Base-by-base conservation (phyloP, 148 eudicot genomes). In the Dysphania ambrosioides region DNA sequence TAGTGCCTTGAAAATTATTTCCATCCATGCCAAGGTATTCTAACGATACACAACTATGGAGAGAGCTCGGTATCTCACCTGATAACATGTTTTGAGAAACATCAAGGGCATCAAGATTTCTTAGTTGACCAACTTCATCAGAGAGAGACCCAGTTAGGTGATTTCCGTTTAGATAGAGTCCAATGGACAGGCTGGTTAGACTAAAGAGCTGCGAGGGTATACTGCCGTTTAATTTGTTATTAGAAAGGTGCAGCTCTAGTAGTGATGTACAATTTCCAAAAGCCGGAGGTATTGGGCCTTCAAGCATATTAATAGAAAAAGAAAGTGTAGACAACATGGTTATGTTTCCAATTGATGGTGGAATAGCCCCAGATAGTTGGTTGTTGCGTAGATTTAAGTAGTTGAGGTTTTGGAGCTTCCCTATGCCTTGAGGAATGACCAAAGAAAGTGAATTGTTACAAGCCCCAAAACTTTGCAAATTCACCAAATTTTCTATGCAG, bases 291-390 rank as follows among this genome's bases (percentile, higher is more conserved):
- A 85, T 82, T 7, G 31, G 59, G 8, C 85, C 85, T 12, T 74
- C 59, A n/a, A 85, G 70, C 11, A 30, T 31, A 70, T 85, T 85
- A 11, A 2, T 4, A 13, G 11, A 47, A 19, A 85, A n/a, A 35
- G 6, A 26, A 7, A 80, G 30, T 5, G 2, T 15, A 55, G 32
- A 55, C 42, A 85, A 23, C 27, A 15, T 29, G 57, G 75, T 77
- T 27, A 85, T 36, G 49, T 80, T 82, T 78, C 83, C 85, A 3
- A 82, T 44, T 9, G 83, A 77, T 21, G 63, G 49, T 61, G 87
- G 87, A 26, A 85, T 77, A 6, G 16, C 4, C 8, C 86, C 85
- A 5, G 76, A 66, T 29, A 86, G 34, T 10, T 36, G 55, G 76
- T 76, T 42, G 70, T 5, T 15, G 10, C n/a, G 11, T 11, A 62